Evolutionary conservation across 192 early-diverging fungal genomes (phyloP).

Genomic region (Entomortierella beljakovae): DNA sequence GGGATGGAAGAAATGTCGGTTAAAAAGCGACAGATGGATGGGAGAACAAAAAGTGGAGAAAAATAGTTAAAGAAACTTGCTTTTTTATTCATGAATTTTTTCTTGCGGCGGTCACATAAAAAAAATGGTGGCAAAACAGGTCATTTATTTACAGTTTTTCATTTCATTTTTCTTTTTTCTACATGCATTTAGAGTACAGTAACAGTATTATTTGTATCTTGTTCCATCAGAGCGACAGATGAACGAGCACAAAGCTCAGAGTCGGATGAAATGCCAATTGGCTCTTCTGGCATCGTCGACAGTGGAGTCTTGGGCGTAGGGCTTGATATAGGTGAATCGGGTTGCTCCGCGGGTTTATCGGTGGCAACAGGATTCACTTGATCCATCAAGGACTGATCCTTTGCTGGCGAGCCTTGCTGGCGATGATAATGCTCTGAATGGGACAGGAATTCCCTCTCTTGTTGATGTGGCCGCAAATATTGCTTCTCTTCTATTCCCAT

Average conservation of each 20-base stretch:
- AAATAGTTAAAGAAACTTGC: too few species aligned
- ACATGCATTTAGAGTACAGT: constrained; percentile 32
- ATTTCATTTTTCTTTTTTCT: too few species aligned
- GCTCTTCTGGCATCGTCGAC: constrained; percentile 18
- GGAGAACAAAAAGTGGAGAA: too few species aligned
- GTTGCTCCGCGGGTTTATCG: constrained; percentile 10
- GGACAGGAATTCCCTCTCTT: not conserved
- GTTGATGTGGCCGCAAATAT: not conserved
- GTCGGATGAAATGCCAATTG: constrained; percentile 1
- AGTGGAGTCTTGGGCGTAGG: constrained; percentile 42
- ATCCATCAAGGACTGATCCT: constrained; percentile 2
- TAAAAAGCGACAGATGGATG: too few species aligned
- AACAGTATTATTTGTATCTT: constrained; percentile 29
- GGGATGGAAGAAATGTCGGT: not conserved
- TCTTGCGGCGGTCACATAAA: too few species aligned
- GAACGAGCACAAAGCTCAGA: constrained; percentile 22
- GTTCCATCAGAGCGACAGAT: constrained; percentile 32
- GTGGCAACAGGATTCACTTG: not conserved
- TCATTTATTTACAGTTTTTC: too few species aligned
- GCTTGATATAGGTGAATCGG: constrained; percentile 44
- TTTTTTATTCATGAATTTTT: too few species aligned
- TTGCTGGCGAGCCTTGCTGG: constrained; percentile 1
- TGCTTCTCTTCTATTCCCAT: constrained; percentile 2
- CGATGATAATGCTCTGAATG: constrained; percentile 7
- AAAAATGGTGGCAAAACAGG: too few species aligned